Evolutionary conservation across 441 rosid genomes (phyloP).

Genomic region (Eruca vesicaria): DNA sequence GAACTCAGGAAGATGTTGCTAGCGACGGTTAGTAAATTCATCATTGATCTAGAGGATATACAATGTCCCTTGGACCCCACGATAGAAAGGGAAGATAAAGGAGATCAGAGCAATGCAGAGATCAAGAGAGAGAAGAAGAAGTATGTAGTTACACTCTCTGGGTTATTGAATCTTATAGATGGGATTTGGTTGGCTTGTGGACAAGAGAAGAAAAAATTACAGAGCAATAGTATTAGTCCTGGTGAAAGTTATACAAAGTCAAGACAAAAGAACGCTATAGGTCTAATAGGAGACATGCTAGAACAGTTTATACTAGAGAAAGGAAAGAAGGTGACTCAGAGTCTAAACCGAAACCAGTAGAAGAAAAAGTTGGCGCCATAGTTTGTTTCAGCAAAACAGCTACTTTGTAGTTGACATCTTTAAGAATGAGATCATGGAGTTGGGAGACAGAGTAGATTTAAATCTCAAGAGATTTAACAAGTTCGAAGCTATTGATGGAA

Average conservation of each 20-base stretch:
- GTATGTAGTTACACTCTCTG: not conserved
- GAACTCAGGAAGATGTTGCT: slow-evolving; percentile 44
- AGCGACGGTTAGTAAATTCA: slow-evolving; percentile 40
- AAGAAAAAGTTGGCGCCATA: too few species aligned
- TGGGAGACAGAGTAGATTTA: too few species aligned
- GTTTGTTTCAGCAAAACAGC: too few species aligned
- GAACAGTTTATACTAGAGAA: not conserved
- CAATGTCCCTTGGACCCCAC: slow-evolving; percentile 57
- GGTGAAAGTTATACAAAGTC: not conserved
- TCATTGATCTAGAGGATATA: slow-evolving; percentile 54
- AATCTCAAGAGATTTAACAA: too few species aligned
- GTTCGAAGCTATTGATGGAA: too few species aligned
- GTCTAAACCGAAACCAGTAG: not conserved
- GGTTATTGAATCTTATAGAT: slow-evolving; percentile 22
- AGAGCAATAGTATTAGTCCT: not conserved
- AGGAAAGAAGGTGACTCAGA: slow-evolving; percentile 6
- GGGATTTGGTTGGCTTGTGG: slow-evolving; percentile 44
- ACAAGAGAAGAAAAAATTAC: not conserved
- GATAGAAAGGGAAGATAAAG: slow-evolving; percentile 32
- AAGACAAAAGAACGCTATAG: not conserved
- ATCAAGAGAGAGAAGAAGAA: not conserved
- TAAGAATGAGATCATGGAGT: too few species aligned
- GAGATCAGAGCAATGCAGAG: not conserved
- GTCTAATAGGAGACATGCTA: slow-evolving; percentile 25
- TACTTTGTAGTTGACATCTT: too few species aligned